Evolutionary conservation across 148 eudicot species (phyloP).

Genomic region (Rhododendron williamsianum): DNA sequence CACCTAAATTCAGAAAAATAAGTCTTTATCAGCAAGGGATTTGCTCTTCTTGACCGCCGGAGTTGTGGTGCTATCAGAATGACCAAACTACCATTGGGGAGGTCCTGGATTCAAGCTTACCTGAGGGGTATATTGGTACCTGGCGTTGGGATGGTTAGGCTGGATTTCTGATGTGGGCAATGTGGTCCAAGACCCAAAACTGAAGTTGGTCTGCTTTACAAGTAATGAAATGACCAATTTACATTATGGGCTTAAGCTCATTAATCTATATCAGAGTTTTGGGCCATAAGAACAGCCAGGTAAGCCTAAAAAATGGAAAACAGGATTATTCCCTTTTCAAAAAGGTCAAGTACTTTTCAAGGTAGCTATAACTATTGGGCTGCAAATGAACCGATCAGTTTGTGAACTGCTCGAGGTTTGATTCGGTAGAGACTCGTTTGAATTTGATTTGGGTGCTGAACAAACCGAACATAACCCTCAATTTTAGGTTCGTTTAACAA

Average conservation of each 20-base stretch:
- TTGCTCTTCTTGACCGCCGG: background rate
- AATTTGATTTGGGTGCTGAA: too few relatives aligned
- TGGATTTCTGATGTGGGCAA: background rate
- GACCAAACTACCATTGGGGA: background rate
- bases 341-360: background rate
- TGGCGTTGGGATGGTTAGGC: background rate
- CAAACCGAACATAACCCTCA: too few relatives aligned
- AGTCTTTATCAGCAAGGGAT: too few relatives aligned
- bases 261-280: background rate
- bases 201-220: background rate
- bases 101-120: background rate
- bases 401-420: background rate
- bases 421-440: too few relatives aligned
- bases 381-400: too few relatives aligned
- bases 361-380: too few relatives aligned
- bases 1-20: too few relatives aligned
- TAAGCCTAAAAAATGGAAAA: background rate
- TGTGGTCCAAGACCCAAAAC: background rate
- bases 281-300: background rate
- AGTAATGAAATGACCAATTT: background rate
- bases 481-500: too few relatives aligned
- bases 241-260: background rate
- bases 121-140: background rate
- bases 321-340: background rate
- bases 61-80: background rate